Evolutionary conservation across 2,329 filamentous ascomycete species (phyloP).

Genomic region (Nakataea oryzae): DNA sequence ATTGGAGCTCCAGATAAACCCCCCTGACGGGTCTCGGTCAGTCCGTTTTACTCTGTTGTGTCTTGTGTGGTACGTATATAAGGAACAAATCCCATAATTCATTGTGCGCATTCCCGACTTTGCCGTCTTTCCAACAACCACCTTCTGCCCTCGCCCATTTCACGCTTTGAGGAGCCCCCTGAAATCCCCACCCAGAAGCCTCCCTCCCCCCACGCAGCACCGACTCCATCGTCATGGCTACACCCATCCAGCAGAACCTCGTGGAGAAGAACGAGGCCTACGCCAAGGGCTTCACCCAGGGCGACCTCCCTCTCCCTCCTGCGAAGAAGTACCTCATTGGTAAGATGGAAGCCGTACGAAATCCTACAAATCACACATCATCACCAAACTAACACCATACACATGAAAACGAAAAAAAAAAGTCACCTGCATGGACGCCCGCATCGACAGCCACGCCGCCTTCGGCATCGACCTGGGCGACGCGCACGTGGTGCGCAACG

Average conservation of each 20-base stretch:
- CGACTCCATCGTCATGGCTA: conserved; percentile 6
- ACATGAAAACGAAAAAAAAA: background rate
- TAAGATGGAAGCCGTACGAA: conserved; percentile 21
- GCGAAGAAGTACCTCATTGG: conserved; percentile 57
- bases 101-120: background rate
- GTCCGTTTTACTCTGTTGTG: background rate
- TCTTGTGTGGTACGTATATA: background rate
- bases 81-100: background rate
- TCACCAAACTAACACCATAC: background rate
- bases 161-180: background rate
- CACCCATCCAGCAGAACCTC: conserved; percentile 16
- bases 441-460: conserved; percentile 55
- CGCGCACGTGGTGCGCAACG: conserved; percentile 70
- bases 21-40: too few species aligned
- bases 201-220: background rate
- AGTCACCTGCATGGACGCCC: conserved; percentile 78
- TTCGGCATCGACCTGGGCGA: conserved; percentile 65
- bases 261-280: conserved; percentile 16
- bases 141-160: too few species aligned
- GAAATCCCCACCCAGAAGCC: background rate
- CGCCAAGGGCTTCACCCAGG: conserved; percentile 46
- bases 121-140: too few species aligned
- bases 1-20: background rate
- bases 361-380: background rate
- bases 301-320: conserved; percentile 56